Base-by-base conservation (phyloP, 306 rosid genomes). In the Leucaena leucocephala region DNA sequence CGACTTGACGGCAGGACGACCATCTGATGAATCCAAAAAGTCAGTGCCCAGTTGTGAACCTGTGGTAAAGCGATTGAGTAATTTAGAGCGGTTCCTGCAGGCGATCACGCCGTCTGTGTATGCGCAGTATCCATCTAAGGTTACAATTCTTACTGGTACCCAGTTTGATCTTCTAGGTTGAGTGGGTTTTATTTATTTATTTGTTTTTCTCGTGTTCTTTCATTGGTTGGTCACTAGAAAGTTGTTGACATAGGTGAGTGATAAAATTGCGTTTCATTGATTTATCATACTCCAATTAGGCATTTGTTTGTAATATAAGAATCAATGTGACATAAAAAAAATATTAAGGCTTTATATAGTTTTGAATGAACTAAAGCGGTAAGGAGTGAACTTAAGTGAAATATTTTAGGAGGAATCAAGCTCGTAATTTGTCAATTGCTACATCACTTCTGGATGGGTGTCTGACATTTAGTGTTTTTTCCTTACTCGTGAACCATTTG, bases 31-130 rank as follows among this genome's bases (percentile, higher is more conserved):
- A 62, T 40, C 70, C 8, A 66, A 80, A 12, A 72, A 76, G 55
- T 75, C 68, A 6, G 74, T 45, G 27, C 27, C 86, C 2, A 74
- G 80, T 35, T 39, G 76, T 39, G 82, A 82, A 34, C 83, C 86
- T 2, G 77, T 4, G 10, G 40, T 4, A 42, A 66, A 64, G 54
- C 86, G 67, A 61, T 74, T 78, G 68, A 89, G 90, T 81, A 91
- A 91, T 86, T 85, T 91, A 4, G 83, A 87, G 49, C 93, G 87
- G 76, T 83, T 91, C 78, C 78, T 89, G 84, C 87, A 71, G 71
- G 81, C 93, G 76, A 79, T 88, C 82, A 83, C 85, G 71, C 97
- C 97, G 0, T 81, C 87, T 50, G 90, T 91, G 45, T 82, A 85
- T 40, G 89, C 86, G 52, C 90, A 83, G 85, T 67, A 64, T 48